phyloP scores from a whole-genome alignment of 1,284 basidiomycete species.

The Heliocybe sulcata region DNA sequence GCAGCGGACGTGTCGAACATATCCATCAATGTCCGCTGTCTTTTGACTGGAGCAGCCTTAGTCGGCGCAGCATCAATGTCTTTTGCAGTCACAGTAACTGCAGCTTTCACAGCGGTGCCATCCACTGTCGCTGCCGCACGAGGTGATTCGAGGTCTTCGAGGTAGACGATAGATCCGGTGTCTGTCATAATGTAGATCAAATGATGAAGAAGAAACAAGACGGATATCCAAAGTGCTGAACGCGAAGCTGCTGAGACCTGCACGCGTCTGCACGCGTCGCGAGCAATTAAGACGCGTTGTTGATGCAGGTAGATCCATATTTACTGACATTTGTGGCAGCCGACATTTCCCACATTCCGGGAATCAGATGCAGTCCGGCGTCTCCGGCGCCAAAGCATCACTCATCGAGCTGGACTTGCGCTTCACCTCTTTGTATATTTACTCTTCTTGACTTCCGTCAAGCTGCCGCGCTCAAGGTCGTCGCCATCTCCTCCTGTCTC shows the following conservation, averaged over 20 bases:
- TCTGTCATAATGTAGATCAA: slow-evolving; percentile 23
- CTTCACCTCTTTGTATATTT: not conserved
- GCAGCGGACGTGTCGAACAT: slow-evolving; percentile 36
- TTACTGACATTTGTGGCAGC: not conserved
- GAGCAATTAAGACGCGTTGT: not conserved
- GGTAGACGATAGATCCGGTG: slow-evolving; percentile 35
- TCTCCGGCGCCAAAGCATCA: too few species aligned
- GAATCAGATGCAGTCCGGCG: too few species aligned
- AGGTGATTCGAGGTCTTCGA: slow-evolving; percentile 41
- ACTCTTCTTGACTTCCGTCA: slow-evolving; percentile 24
- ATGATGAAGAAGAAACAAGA: slow-evolving; percentile 3
- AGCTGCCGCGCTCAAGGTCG: slow-evolving; percentile 70
- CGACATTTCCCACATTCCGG: too few species aligned
- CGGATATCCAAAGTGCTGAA: not conserved
- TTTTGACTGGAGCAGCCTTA: slow-evolving; percentile 33
- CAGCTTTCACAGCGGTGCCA: slow-evolving; percentile 19
- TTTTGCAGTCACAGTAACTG: slow-evolving; percentile 4
- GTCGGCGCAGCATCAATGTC: slow-evolving; percentile 8
- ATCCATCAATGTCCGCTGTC: slow-evolving; percentile 58
- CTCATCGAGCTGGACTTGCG: not conserved
- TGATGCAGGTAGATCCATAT: not conserved
- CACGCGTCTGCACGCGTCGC: not conserved
- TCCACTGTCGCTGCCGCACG: not conserved
- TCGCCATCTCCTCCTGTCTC: slow-evolving; percentile 61
- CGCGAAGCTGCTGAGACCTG: not conserved